phyloP scores from a whole-genome alignment of 148 eudicot species.

The Talinum fruticosum region DNA sequence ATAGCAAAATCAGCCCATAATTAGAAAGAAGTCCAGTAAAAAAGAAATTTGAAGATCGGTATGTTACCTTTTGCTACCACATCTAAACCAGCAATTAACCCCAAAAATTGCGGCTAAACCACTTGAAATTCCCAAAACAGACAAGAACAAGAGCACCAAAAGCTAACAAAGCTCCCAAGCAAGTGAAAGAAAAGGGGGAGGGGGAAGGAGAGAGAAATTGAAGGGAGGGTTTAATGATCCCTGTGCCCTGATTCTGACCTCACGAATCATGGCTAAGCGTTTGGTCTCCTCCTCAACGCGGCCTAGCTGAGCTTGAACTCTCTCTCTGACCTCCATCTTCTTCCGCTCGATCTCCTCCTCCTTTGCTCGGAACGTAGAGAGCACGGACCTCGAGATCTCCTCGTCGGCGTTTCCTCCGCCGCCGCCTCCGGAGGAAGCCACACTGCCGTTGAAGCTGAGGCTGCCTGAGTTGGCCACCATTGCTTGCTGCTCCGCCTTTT shows the following conservation, averaged over 20 bases:
- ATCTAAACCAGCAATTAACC: background rate
- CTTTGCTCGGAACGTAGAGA: constrained; percentile 32
- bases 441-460: constrained; percentile 51
- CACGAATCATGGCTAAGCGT: constrained; percentile 74
- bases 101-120: background rate
- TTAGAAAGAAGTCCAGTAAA: background rate
- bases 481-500: constrained; percentile 30
- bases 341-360: constrained; percentile 90
- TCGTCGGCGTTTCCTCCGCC: constrained; percentile 56
- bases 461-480: constrained; percentile 48
- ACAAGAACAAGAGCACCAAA: background rate
- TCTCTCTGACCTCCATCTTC: constrained; percentile 78
- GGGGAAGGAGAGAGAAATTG: background rate
- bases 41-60: background rate
- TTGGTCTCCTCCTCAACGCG: constrained; percentile 84
- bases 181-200: background rate
- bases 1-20: background rate
- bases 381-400: constrained; percentile 26
- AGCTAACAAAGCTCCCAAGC: background rate
- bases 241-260: constrained; percentile 35
- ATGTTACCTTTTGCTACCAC: background rate
- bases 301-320: constrained; percentile 76
- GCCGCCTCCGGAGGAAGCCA: constrained; percentile 32
- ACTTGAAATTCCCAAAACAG: background rate
- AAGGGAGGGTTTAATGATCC: background rate